Evolutionary conservation across 306 rosid genomes (phyloP), one percentile per base, ranked within the genome.

Genomic region (Vicia faba): DNA sequence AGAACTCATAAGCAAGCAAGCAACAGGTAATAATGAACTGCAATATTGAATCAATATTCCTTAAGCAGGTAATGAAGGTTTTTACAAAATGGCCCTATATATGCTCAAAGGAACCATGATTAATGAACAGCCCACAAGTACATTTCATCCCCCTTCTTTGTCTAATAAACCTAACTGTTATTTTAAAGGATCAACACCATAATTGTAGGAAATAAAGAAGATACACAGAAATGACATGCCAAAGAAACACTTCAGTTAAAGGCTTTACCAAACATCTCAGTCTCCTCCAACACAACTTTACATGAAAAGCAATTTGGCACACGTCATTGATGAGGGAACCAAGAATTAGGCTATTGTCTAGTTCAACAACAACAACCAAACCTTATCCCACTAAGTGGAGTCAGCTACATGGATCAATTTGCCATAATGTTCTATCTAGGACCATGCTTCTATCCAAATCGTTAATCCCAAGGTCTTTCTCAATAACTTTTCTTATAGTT

Each of bases 1-100:
- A 31, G 50, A 72, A 62, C 38, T 14, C 69, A 67, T 70, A 28
- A 70, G 12, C 58, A 76, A 48, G 66, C 54, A 58, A 48, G 66
- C 54, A 58, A n/a, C 51, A 14, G 2, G 10, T 64, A 69, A 50
- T 12, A 18, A 61, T 60, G 65, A 61, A 70, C 54, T 60, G 18
- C 46, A 61, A 8, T n/a, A 25, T 80, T 41, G 23, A 50, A 59
- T 70, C 40, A 26, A 6, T 61, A 64, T 26, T 60, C 8, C 29
- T 55, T 14, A 57, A 60, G 33, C 57, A 48, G 60, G 59, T 72
- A 72, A 56, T n/a, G 35, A 28, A 11, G 69, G 38, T 2, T 58
- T 58, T 48, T 11, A 40, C 59, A 63, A 38, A 19, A 35, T 9
- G 36, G 44, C 54, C 48, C 50, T 23, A 55, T 58, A n/a, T 39